phyloP scores from a whole-genome alignment of 768 basidiomycete species.

The Boletus tomentosulus region DNA sequence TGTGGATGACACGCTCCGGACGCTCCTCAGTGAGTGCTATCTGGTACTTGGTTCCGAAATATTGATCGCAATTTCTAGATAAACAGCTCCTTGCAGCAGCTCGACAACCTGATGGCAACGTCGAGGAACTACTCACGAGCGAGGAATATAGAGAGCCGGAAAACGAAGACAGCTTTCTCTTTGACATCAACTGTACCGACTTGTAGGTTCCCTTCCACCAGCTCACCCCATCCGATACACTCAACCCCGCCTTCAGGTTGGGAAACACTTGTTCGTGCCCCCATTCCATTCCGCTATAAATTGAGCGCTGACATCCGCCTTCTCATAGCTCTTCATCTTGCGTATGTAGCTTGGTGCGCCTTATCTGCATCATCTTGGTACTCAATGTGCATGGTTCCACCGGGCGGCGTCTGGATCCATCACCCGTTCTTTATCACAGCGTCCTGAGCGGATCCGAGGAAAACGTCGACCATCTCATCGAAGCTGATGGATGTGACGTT shows the following conservation, averaged over 20 bases:
- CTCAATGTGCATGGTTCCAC: neutral
- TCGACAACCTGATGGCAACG: constrained; percentile 16
- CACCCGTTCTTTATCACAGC: constrained; percentile 3
- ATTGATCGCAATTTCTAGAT: constrained; percentile 12
- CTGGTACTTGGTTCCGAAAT: neutral
- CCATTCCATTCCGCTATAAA: neutral
- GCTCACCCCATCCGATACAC: neutral
- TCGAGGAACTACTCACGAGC: constrained; percentile 24
- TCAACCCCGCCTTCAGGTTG: constrained; percentile 11
- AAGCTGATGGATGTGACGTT: constrained; percentile 27
- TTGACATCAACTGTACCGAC: constrained; percentile 31
- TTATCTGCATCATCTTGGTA: neutral
- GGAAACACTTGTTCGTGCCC: constrained; percentile 29
- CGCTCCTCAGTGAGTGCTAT: constrained; percentile 18
- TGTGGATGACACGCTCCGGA: constrained; percentile 7
- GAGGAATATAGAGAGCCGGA: constrained; percentile 18
- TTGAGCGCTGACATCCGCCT: constrained; percentile 9
- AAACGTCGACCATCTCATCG: constrained; percentile 22
- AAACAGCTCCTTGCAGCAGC: constrained; percentile 24
- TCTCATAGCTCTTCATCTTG: constrained; percentile 28
- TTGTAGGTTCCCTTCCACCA: constrained; percentile 15
- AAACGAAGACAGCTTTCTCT: constrained; percentile 18
- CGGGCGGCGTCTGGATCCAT: neutral
- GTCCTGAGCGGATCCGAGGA: constrained; percentile 14
- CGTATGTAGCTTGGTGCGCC: constrained; percentile 17